phyloP scores from a whole-genome alignment of 2,329 filamentous ascomycete species.

The Fusarium denticulatum region DNA sequence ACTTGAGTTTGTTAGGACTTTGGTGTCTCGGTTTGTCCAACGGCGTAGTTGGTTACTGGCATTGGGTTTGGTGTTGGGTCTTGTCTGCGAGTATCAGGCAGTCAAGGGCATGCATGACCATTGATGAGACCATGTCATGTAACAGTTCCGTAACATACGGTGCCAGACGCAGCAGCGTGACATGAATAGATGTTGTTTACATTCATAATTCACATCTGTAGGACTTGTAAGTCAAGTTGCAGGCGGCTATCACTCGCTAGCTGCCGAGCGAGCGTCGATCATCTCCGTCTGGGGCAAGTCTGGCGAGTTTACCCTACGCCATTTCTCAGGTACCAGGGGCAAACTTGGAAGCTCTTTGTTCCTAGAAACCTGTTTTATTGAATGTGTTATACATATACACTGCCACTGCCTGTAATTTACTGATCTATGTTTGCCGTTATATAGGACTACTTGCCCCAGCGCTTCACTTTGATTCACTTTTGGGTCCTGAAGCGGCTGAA shows the following conservation, averaged over 20 bases:
- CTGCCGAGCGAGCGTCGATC: not conserved
- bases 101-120: not conserved
- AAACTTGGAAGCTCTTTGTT: not conserved
- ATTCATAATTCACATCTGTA: not conserved
- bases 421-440: not conserved
- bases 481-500: not conserved
- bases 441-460: no score
- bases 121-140: not conserved
- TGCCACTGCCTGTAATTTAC: not conserved
- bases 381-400: not conserved
- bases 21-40: not conserved
- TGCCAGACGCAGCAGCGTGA: not conserved
- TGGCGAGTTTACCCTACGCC: not conserved
- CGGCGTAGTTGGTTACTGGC: not conserved
- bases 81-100: not conserved
- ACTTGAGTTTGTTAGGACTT: not conserved
- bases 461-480: not conserved
- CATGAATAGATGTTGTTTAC: not conserved
- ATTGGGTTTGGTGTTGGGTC: not conserved
- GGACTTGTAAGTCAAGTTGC: not conserved
- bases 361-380: not conserved
- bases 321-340: not conserved
- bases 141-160: not conserved
- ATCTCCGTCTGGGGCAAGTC: not conserved
- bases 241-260: not conserved